phyloP scores from a whole-genome alignment of 352 stramenopile species.

The Phytophthora fragariaefolia region DNA sequence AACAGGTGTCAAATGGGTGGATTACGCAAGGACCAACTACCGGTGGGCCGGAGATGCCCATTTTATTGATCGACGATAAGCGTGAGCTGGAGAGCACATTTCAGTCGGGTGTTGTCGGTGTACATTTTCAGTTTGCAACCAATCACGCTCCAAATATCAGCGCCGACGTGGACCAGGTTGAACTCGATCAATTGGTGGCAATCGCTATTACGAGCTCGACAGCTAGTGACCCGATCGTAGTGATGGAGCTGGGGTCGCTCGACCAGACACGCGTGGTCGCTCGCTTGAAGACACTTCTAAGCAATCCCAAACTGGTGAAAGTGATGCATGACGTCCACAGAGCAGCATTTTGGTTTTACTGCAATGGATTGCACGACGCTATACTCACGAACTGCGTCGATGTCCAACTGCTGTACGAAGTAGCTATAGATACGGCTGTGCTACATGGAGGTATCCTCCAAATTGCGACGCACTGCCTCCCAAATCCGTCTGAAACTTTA shows the following conservation, averaged over 20 bases:
- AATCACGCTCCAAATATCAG: background rate
- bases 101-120: background rate
- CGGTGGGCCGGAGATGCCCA: background rate
- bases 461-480: conserved; percentile 17
- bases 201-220: background rate
- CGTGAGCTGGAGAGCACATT: background rate
- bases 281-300: background rate
- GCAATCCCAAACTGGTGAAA: background rate
- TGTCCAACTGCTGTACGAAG: conserved; percentile 42
- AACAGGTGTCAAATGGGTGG: background rate
- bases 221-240: background rate
- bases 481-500: background rate
- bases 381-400: conserved; percentile 29
- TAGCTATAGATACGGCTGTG: conserved; percentile 10
- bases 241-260: background rate
- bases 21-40: no score
- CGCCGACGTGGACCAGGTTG: background rate
- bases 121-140: conserved; percentile 14
- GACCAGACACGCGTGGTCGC: background rate
- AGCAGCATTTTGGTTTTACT: conserved; percentile 8
- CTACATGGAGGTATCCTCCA: conserved; percentile 25
- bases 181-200: conserved; percentile 1
- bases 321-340: conserved; percentile 16
- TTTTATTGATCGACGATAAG: background rate
- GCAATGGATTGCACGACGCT: background rate